Evolutionary conservation across 2,329 filamentous ascomycete genomes (phyloP).

Genomic region (Tricladium varicosporioides): DNA sequence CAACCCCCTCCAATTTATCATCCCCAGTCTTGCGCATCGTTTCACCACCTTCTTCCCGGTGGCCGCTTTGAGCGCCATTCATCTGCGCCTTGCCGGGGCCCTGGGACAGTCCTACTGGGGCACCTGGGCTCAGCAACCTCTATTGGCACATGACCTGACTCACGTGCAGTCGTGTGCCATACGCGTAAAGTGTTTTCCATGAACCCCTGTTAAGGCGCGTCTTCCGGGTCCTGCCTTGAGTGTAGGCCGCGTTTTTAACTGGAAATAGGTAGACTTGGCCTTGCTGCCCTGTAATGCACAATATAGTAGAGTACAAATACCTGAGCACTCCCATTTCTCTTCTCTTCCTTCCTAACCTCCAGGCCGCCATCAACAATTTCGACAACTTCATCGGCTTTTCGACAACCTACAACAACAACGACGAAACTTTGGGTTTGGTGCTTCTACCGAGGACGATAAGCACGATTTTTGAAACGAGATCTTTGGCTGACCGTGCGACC

Average conservation of each 20-base stretch:
- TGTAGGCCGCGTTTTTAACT: conserved; percentile 14
- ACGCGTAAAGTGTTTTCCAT: conserved; percentile 15
- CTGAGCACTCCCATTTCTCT: conserved; percentile 2
- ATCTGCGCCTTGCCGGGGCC: conserved; percentile 7
- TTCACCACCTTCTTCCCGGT: conserved; percentile 6
- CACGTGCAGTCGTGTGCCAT: conserved; percentile 15
- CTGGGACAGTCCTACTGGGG: conserved; percentile 4
- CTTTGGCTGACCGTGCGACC: not conserved
- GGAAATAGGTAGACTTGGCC: conserved; percentile 12
- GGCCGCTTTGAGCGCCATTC: conserved; percentile 9
- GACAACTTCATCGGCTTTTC: conserved; percentile 10
- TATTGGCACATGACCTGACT: conserved; percentile 19
- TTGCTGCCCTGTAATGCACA: conserved; percentile 3
- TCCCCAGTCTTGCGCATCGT: not conserved
- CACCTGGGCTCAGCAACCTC: not conserved
- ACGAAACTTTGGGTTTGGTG: not conserved
- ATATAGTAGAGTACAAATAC: conserved; percentile 17
- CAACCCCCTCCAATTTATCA: not conserved
- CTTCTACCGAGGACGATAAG: not conserved
- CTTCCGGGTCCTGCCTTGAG: conserved; percentile 14
- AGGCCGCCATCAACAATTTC: conserved; percentile 5
- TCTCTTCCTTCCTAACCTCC: conserved; percentile 8
- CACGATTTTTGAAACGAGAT: not conserved
- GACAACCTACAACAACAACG: conserved; percentile 5
- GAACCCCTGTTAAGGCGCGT: conserved; percentile 13